Evolutionary conservation across 495 filamentous ascomycete species (phyloP), one percentile per base, ranked within the genome.

Genomic region (Neurospora sublineolata): DNA sequence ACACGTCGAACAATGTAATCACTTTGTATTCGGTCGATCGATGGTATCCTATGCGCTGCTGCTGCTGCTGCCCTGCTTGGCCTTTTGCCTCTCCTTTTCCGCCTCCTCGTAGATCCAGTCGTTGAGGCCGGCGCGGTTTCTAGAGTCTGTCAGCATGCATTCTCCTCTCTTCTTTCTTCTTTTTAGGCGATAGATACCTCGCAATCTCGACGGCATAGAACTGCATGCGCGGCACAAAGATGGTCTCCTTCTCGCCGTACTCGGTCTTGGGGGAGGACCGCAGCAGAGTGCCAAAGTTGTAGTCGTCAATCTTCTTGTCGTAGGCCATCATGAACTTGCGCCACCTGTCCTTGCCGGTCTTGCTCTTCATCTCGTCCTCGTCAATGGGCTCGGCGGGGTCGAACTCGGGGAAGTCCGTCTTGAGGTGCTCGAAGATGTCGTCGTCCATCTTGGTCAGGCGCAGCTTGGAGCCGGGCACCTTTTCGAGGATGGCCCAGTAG

Each of bases 151-250:
- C n/a, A n/a, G n/a, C n/a, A n/a, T n/a, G n/a, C n/a, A n/a, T n/a
- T n/a, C n/a, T n/a, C n/a, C n/a, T n/a, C n/a, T n/a, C n/a, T n/a
- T n/a, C n/a, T n/a, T n/a, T n/a, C n/a, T n/a, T n/a, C n/a, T n/a
- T n/a, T n/a, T n/a, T n/a, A n/a, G n/a, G n/a, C 79, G 82, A 14
- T 18, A 69, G 58, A 75, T 77, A 93, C 92, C 92, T 89, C 12
- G 92, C 91, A 77, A 99, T 97, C 82, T 99, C 95, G 77, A 98
- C 82, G 39, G 95, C 95, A 77, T 99, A 99, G 78, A 99, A 99
- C 79, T 99, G 95, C 95, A 99, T 99, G 70, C 95, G 88, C 75
- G 91, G 90, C 33, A 88, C 92, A 79, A 99, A 98, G 68, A 99
- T 97, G 3, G 94, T 97, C 72, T 89, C 93, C 64, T 97, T 87